Evolutionary conservation across 1,284 basidiomycete genomes (phyloP), one percentile per base, ranked within the genome.

Genomic region (Coriolopsis trogii): DNA sequence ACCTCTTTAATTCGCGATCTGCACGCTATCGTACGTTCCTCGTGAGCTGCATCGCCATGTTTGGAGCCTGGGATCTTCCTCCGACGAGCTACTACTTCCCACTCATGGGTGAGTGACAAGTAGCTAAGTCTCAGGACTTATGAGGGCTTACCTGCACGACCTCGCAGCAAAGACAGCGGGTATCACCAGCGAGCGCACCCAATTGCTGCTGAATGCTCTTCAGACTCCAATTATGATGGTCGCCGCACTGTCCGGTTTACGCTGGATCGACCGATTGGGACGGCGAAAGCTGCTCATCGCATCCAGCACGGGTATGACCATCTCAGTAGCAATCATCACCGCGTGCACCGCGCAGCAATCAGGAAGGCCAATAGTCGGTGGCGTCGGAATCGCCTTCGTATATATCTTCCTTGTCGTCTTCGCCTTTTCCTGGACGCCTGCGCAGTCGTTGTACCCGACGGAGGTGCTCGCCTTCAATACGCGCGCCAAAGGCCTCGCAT

Each of bases 191-290:
- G 61, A 60, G 30, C 61, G 59, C 40, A 63, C 59, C 23, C 56
- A 60, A 18, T 51, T 63, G 5, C 53, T 63, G 21, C 49, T 63
- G 20, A 63, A 63, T 29, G 61, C 61, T 12, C 53, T 63, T 12
- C 61, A 63, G 47, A 63, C 61, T 8, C 61, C 61, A 4, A 59
- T 63, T 41, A 63, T 63, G 61, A 63, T 63, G 61, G 55, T 47
- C 4, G 52, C 61, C 0, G 59, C 61, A 7, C 56, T 63, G 3
- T 51, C 46, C 23, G 61, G 61, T 9, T 49, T 63, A 33, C 56
- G 51, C 4, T 63, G 57, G 52, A 55, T 60, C 46, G 57, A 58
- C 38, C 52, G 54, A 20, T 38, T 58, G 5, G 55, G 61, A 2
- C 54, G 61, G 20, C 58, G 58, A 6, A 60, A 58, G 41, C 49